Percentiles rank a stretch among this genome's conserved stretches.
These are phyloP conservation scores for Cryphonectria nitschkei DNA, from an alignment of 2,329 filamentous ascomycete species.

Conservation along the genomic window DNA sequence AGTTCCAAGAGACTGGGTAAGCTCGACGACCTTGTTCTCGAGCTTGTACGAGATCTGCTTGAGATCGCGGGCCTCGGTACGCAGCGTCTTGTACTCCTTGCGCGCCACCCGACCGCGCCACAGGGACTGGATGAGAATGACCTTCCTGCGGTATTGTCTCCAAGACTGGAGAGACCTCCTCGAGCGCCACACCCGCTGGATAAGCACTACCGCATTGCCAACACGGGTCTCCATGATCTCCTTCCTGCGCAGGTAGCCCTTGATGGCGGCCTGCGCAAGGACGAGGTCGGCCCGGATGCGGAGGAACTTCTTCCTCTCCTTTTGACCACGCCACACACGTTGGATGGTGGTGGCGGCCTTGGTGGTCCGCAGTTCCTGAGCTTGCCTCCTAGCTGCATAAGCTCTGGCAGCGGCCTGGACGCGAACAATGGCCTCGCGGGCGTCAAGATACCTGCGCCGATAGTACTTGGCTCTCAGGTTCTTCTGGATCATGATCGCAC, in stretches of 20 bases:
- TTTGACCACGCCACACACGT: slow-evolving; percentile 90
- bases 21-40: slow-evolving; percentile 98
- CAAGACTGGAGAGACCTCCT: slow-evolving; percentile 78
- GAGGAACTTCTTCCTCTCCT: slow-evolving; percentile 81
- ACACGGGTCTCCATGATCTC: slow-evolving; percentile 92
- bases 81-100: slow-evolving; percentile 83
- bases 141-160: slow-evolving; percentile 87
- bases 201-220: slow-evolving; percentile 86
- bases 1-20: slow-evolving; percentile 89
- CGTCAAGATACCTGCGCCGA: slow-evolving; percentile 85
- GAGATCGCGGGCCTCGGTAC: slow-evolving; percentile 95
- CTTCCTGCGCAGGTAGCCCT: slow-evolving; percentile 88
- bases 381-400: slow-evolving; percentile 74
- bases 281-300: slow-evolving; percentile 82
- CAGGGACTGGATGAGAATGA: slow-evolving; percentile 86
- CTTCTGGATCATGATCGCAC: slow-evolving; percentile 98
- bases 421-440: slow-evolving; percentile 76
- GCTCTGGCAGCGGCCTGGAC: slow-evolving; percentile 81
- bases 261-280: slow-evolving; percentile 84
- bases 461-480: slow-evolving; percentile 96
- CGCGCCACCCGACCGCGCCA: slow-evolving; percentile 87
- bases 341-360: slow-evolving; percentile 94
- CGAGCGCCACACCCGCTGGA: slow-evolving; percentile 88
- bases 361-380: slow-evolving; percentile 79
- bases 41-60: slow-evolving; percentile 99